Evolutionary conservation across 331 rosid genomes (phyloP), one percentile per base, ranked within the genome.

Genomic region (Malus hybrid): DNA sequence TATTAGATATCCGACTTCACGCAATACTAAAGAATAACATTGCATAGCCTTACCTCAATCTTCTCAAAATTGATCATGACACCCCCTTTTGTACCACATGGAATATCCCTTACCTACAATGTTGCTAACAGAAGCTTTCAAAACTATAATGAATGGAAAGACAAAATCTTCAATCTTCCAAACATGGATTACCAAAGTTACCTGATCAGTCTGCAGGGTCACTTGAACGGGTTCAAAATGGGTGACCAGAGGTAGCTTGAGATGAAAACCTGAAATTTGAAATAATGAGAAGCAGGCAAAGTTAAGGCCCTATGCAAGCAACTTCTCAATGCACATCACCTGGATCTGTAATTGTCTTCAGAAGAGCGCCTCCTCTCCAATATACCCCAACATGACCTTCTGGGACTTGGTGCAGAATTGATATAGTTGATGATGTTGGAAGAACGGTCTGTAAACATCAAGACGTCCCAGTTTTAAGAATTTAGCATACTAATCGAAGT

Each of bases 21-120:
- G 16, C 29, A 29, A 44, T 29, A 22, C 15, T 33, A 20, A 32
- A 58, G 10, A 70, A 13, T 20, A 76, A 46, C 34, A 55, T 67
- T 57, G 60, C 50, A 36, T 58, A 52, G 70, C 39, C 63, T 18
- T 77, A 94, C 99, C 93, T 94, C 97, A 33, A 94, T 92, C 90
- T 94, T 94, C 82, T 77, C 97, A 70, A 94, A 94, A 76, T 56
- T 86, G 68, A 94, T 94, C 97, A 92, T 92, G 67, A 94, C 97
- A 73, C 93, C 99, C 68, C 99, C 99, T 85, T 94, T 94, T 14
- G 99, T 92, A 77, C 97, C 99, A 1, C 99, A 94, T 19, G 99
- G 91, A 87, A 94, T 90, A 82, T 92, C 89, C 80, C 85, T 92
- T 76, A 94, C 97, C 97, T 92, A 84, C 70, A 86, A 78, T 48